phyloP scores from a whole-genome alignment of 805 yeast species.

The Starmerella asiatica region DNA sequence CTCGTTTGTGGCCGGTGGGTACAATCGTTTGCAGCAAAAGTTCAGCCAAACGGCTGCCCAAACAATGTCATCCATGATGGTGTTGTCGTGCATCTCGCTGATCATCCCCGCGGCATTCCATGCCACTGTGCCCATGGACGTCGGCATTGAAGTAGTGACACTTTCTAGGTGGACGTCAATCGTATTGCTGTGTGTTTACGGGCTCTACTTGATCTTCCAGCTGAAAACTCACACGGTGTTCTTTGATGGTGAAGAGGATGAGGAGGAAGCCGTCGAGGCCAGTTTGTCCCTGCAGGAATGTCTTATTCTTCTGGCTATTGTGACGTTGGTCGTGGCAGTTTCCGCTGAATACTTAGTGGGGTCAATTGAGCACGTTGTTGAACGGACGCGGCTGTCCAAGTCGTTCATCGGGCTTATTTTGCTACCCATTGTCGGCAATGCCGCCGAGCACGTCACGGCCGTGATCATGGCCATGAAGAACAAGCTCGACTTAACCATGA shows the following conservation, averaged over 20 bases:
- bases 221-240: constrained; percentile 68
- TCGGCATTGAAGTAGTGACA: constrained; percentile 41
- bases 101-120: constrained; percentile 93
- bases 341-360: constrained; percentile 93
- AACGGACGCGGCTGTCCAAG: constrained; percentile 71
- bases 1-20: constrained; percentile 87
- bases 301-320: constrained; percentile 38
- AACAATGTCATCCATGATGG: constrained; percentile 89
- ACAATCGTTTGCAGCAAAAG: constrained; percentile 67
- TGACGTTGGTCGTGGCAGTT: constrained; percentile 70
- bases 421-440: constrained; percentile 95
- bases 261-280: constrained; percentile 26
- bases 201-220: constrained; percentile 73
- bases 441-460: constrained; percentile 97
- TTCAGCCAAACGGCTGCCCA: constrained; percentile 97
- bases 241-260: constrained; percentile 45
- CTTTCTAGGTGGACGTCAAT: constrained; percentile 79
- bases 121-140: constrained; percentile 37
- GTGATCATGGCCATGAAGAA: constrained; percentile 83
- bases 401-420: constrained; percentile 89
- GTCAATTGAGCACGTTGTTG: constrained; percentile 81
- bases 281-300: constrained; percentile 39
- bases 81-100: constrained; percentile 76
- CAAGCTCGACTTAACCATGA: constrained; percentile 94
- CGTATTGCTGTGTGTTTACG: constrained; percentile 61